These are phyloP conservation scores for Leersia perrieri DNA, from an alignment of 176 grass and related monocot genomes.

Conservation along the genomic window DNA sequence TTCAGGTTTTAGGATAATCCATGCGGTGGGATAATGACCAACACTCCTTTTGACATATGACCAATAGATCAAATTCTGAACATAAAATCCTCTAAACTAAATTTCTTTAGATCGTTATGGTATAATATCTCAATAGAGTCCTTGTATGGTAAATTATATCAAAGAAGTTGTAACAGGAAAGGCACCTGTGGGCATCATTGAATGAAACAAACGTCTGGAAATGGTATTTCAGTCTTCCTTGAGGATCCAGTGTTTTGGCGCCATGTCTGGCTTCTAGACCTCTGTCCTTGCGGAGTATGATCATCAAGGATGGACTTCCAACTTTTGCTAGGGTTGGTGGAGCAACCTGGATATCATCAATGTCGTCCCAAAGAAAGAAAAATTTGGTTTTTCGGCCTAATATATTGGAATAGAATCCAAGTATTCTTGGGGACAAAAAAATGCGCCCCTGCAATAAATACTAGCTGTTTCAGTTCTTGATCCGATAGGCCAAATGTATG, in stretches of 20 bases:
- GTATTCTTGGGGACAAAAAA: conserved; percentile 92
- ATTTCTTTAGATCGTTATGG: neutral
- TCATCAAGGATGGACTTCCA: conserved; percentile 77
- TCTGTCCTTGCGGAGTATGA: conserved; percentile 76
- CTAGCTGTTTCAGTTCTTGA: conserved; percentile 26
- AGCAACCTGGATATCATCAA: conserved; percentile 83
- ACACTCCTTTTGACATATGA: neutral
- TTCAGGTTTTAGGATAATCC: neutral
- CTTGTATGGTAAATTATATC: neutral
- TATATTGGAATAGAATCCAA: conserved; percentile 83
- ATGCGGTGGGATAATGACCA: neutral
- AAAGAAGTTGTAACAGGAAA: conserved; percentile 8
- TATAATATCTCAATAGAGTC: conserved; percentile 11
- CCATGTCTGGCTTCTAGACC: conserved; percentile 79
- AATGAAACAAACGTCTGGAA: conserved; percentile 98
- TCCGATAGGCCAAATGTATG: neutral
- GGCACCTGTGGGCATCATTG: conserved; percentile 77
- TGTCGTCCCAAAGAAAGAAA: conserved; percentile 98
- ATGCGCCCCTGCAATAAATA: conserved; percentile 63
- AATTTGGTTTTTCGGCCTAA: conserved; percentile 96
- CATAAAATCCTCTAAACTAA: neutral
- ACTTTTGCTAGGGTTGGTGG: conserved; percentile 70
- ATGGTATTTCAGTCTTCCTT: conserved; percentile 81
- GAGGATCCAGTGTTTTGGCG: conserved; percentile 64
- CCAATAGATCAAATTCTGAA: neutral